Conservation (phyloP, 768 basidiomycete genomes). For the Suillus subluteus region DNA sequence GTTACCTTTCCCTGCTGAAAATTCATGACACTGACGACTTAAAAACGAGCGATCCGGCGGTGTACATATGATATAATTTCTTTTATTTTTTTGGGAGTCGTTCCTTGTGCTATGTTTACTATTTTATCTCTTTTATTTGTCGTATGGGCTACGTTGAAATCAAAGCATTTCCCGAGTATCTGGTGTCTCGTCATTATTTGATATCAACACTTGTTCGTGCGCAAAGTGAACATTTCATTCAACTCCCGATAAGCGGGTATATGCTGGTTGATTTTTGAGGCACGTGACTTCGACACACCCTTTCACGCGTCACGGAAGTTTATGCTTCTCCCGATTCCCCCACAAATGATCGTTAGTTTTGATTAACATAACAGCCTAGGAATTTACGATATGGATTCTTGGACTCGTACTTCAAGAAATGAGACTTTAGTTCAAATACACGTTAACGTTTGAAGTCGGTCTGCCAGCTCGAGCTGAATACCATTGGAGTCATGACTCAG, state of each 20-base stretch:
- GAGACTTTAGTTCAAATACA: background rate
- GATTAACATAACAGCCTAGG: background rate
- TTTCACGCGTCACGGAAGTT: background rate
- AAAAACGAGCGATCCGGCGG: background rate
- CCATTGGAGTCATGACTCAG: background rate
- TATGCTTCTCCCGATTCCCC: background rate
- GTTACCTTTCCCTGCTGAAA: slow-evolving; percentile 34
- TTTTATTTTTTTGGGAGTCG: slow-evolving; percentile 14
- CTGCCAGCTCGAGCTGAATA: background rate
- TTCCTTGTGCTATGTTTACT: slow-evolving; percentile 31
- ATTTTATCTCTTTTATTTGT: slow-evolving; percentile 10
- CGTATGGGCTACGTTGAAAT: background rate
- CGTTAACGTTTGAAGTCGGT: background rate
- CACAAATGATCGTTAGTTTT: background rate
- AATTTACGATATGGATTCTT: background rate
- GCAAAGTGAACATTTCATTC: background rate
- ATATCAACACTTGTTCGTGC: background rate
- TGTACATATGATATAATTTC: slow-evolving; percentile 20
- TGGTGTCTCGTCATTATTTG: background rate
- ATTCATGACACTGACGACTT: slow-evolving; percentile 17
- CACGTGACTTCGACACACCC: background rate
- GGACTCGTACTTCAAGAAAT: background rate
- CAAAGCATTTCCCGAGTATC: background rate
- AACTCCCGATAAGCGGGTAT: background rate
- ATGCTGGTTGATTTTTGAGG: background rate